A percentile compares a stretch with the other conserved stretches of the same genome.
phyloP scores from a whole-genome alignment of 192 early-diverging fungal species.

The Bifiguratus adelaidae region DNA sequence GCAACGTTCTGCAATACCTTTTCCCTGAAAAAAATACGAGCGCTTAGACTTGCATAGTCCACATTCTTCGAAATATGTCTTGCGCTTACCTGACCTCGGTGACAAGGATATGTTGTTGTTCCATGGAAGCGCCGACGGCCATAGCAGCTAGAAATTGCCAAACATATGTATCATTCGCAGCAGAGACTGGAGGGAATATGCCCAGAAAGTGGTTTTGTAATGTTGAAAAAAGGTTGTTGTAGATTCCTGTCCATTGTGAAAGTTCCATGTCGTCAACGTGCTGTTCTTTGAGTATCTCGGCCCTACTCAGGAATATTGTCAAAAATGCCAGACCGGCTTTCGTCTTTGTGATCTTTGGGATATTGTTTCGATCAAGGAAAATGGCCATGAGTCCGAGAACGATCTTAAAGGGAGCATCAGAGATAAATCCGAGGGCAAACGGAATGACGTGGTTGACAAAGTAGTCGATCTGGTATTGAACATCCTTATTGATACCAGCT shows the following conservation, averaged over 20 bases:
- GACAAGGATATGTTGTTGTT: conserved; percentile 89
- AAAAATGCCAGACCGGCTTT: conserved; percentile 77
- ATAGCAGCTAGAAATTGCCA: conserved; percentile 98
- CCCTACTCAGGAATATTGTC: conserved; percentile 82
- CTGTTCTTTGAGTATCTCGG: conserved; percentile 82
- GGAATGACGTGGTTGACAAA: conserved; percentile 90
- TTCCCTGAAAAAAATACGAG: conserved; percentile 35
- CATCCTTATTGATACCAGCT: conserved; percentile 10
- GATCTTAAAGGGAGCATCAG: conserved; percentile 74
- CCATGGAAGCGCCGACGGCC: conserved; percentile 86
- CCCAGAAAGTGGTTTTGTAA: conserved; percentile 63
- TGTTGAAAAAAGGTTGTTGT: conserved; percentile 68
- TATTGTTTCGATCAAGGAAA: conserved; percentile 84
- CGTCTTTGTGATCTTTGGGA: conserved; percentile 72
- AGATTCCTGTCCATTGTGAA: conserved; percentile 67
- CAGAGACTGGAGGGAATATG: conserved; percentile 63
- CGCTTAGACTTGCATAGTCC: background rate
- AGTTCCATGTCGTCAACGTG: conserved; percentile 39
- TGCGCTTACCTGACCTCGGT: conserved; percentile 68
- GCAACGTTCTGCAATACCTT: conserved; percentile 75
- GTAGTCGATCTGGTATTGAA: conserved; percentile 64
- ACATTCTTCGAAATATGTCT: background rate
- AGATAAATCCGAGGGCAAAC: conserved; percentile 63
- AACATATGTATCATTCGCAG: conserved; percentile 77
- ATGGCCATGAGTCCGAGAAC: conserved; percentile 72